A percentile compares a stretch with the other conserved stretches of the same genome.
phyloP scores from a whole-genome alignment of 2,329 filamentous ascomycete genomes.

The Cladosporium sp. region DNA sequence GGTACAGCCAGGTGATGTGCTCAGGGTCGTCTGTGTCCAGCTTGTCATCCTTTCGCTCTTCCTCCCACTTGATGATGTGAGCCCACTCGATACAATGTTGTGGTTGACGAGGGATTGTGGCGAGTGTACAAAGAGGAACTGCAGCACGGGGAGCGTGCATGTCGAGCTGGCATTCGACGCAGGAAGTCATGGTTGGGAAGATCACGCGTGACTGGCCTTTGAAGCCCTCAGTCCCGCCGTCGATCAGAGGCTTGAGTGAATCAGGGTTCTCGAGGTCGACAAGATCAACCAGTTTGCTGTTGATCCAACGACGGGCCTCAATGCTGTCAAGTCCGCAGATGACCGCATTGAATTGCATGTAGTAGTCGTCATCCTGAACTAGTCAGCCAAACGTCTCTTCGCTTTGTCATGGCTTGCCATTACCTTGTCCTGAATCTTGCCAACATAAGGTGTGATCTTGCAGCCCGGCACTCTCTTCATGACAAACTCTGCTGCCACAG shows the following conservation, averaged over 20 bases:
- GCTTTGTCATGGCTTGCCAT: neutral
- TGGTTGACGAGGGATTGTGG: slow-evolving; percentile 91
- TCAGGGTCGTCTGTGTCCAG: slow-evolving; percentile 96
- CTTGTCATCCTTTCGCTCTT: slow-evolving; percentile 62
- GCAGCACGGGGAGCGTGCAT: slow-evolving; percentile 98
- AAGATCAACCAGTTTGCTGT: slow-evolving; percentile 85
- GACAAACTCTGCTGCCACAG: slow-evolving; percentile 87
- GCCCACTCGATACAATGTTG: slow-evolving; percentile 99
- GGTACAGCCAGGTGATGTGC: slow-evolving; percentile 95
- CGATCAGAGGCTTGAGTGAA: slow-evolving; percentile 86
- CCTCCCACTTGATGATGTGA: slow-evolving; percentile 95
- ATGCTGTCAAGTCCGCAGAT: slow-evolving; percentile 96
- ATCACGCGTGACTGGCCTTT: slow-evolving; percentile 95
- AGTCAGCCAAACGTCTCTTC: neutral
- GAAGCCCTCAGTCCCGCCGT: slow-evolving; percentile 97
- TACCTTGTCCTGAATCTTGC: slow-evolving; percentile 85
- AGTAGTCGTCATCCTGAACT: slow-evolving; percentile 73
- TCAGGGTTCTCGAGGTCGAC: slow-evolving; percentile 80
- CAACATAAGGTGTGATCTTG: slow-evolving; percentile 88
- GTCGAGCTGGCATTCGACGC: slow-evolving; percentile 96
- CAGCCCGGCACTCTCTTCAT: slow-evolving; percentile 85
- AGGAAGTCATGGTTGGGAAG: slow-evolving; percentile 86
- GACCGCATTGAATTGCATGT: slow-evolving; percentile 92
- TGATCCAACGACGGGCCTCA: slow-evolving; percentile 98
- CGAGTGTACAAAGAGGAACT: slow-evolving; percentile 92